Base-by-base conservation (phyloP, 805 yeast species). In the Candida pini region DNA sequence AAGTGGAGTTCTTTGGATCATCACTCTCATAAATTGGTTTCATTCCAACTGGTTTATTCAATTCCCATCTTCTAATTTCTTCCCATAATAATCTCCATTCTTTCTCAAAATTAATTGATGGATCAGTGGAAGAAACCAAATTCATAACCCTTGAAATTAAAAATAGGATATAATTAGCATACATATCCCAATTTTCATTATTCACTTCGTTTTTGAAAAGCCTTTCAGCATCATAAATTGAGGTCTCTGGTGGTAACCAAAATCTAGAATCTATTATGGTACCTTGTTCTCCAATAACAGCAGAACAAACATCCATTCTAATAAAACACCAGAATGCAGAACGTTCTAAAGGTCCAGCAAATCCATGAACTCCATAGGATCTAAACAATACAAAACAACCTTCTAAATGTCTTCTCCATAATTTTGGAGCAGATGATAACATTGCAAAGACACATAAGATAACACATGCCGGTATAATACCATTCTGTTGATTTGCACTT, bases 271-370 rank as follows among this genome's bases (percentile, higher is more conserved):
- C 57, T 13, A 63, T 55, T 36, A 62, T 56, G 1, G 71, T 64
- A 2, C 54, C 45, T 33, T 61, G 57, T 31, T 64, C 68, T 13
- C 61, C 65, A 30, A 64, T 58, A 14, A 64, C 59, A 2, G 64
- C 65, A 20, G 62, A 56, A 40, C 59, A 56, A 16, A 65, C 62
- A 43, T 66, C 71, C 68, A 63, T 64, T 24, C 71, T 48, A 2
- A 66, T 65, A 44, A 63, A 62, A 36, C 64, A 60, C 70, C 70
- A 66, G 40, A 66, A 66, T 17, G 64, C 40, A 1, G 65, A 62
- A 34, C 66, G 45, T 27, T 62, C 62, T 26, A 61, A 49, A 10
- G 49, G 48, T 4, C 51, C 47, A 23, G 62, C 51, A 41, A 66
- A 64, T 3, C 71, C 71, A 45, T 62, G 48, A 24, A 66, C 53